Base-by-base conservation (phyloP, 768 basidiomycete genomes). In the Clitopilus passeckerianus region DNA sequence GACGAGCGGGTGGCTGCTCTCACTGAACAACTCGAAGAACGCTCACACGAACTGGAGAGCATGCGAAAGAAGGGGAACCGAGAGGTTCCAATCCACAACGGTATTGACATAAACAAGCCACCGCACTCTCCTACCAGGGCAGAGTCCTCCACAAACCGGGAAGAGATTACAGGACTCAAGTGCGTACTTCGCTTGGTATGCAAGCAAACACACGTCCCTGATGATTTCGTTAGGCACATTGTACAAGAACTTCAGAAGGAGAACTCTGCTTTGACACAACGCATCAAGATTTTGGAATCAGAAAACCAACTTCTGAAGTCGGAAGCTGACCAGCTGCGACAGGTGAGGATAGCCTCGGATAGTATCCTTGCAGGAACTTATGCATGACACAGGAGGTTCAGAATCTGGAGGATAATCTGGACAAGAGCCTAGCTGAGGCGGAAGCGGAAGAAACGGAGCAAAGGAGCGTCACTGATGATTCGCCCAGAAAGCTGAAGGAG, bases 211-310 rank as follows among this genome's bases (percentile, higher is more conserved):
- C 27, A 30, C 27, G n/a, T n/a, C n/a, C 27, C 27, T 30, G 4
- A 30, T 30, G 27, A 30, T 30, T 30, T 30, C 4, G 16, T 0
- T 61, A 92, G 91, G 72, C 88, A 93, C 66, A 92, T 97, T 65
- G 85, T 97, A 20, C 89, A 92, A 68, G 90, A 94, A 65, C 77
- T 97, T 41, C 90, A 91, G 67, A 89, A 90, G 65, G 95, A 97
- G 72, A 91, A 85, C 65, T 68, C 84, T 2, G 74, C 79, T 23
- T 69, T 81, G 1, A 72, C 80, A 6, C 88, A 91, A 61, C 82
- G 82, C 60, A 85, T 85, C 68, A 86, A 88, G 65, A 68, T 87
- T n/a, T 69, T 95, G 44, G 86, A 87, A 69, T 83, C 87, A 10
- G 92, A 93, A 73, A 93, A 94, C 67, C 81, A 80, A 63, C 72